Evolutionary conservation across 73 alveolate genomes (phyloP).

Genomic region (Symbiodinium pilosum): DNA sequence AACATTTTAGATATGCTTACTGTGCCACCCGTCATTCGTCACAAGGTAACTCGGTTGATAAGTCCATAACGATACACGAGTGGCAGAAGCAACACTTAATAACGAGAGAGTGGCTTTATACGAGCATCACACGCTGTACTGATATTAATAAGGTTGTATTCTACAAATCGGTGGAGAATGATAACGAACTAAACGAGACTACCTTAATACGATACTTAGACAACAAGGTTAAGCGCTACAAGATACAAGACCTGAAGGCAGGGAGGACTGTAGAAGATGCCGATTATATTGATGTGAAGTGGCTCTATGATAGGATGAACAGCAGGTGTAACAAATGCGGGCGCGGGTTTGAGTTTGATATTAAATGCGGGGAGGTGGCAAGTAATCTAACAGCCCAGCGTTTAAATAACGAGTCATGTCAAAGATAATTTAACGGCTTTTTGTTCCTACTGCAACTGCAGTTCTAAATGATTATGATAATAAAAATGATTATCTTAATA

Average conservation of each 20-base stretch:
- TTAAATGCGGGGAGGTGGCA: not conserved
- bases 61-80: not conserved
- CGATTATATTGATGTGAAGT: slow-evolving; percentile 9
- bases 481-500: not conserved
- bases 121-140: not conserved
- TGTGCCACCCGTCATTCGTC: not conserved
- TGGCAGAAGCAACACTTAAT: not conserved
- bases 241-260: slow-evolving; percentile 13
- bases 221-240: not conserved
- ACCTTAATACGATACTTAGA: slow-evolving; percentile 28
- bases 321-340: slow-evolving; percentile 42
- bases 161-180: not conserved
- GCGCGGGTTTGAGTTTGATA: slow-evolving; percentile 16
- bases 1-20: not conserved
- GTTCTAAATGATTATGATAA: not conserved
- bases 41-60: not conserved
- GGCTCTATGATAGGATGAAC: slow-evolving; percentile 26
- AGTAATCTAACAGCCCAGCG: not conserved
- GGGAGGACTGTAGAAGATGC: slow-evolving; percentile 5
- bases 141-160: slow-evolving; percentile 21
- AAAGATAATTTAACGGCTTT: not conserved
- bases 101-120: slow-evolving; percentile 28
- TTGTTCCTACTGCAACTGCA: not conserved
- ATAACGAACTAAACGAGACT: not conserved
- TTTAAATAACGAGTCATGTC: not conserved